Evolutionary conservation across 2,329 filamentous ascomycete species (phyloP).

Genomic region (Bipolaris bicolor): DNA sequence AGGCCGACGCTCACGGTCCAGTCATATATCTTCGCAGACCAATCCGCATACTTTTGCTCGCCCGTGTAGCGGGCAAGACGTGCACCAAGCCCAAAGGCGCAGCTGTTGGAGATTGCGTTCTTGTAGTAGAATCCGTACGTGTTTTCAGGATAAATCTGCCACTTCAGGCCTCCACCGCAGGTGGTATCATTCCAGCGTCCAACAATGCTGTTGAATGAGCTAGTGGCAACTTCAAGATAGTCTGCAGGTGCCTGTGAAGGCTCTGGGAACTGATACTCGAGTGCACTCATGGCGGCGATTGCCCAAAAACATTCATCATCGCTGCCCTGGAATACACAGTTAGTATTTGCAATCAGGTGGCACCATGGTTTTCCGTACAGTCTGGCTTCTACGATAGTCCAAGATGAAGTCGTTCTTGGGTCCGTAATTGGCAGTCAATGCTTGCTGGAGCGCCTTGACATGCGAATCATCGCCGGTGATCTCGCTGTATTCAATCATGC

Average conservation of each 20-base stretch:
- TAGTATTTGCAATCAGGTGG: slow-evolving; percentile 2
- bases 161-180: slow-evolving; percentile 76
- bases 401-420: slow-evolving; percentile 53
- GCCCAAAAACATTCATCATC: slow-evolving; percentile 80
- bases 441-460: slow-evolving; percentile 50
- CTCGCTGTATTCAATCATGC: slow-evolving; percentile 53
- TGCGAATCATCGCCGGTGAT: slow-evolving; percentile 55
- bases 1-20: slow-evolving; percentile 59
- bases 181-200: slow-evolving; percentile 70
- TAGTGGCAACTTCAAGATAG: slow-evolving; percentile 71
- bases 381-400: slow-evolving; percentile 48
- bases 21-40: slow-evolving; percentile 71
- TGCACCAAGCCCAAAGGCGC: slow-evolving; percentile 81
- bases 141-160: slow-evolving; percentile 82
- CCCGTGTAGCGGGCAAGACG: slow-evolving; percentile 74
- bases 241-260: slow-evolving; percentile 52
- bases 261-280: slow-evolving; percentile 71
- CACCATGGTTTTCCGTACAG: slow-evolving; percentile 22
- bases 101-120: slow-evolving; percentile 80
- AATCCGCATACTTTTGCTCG: slow-evolving; percentile 63
- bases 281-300: slow-evolving; percentile 69
- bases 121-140: slow-evolving; percentile 79
- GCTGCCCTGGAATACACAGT: slow-evolving; percentile 60
- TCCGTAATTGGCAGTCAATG: slow-evolving; percentile 52
- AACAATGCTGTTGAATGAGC: slow-evolving; percentile 74